phyloP scores from a whole-genome alignment of 2,329 filamentous ascomycete genomes.

The Daldinia eschscholtzii region DNA sequence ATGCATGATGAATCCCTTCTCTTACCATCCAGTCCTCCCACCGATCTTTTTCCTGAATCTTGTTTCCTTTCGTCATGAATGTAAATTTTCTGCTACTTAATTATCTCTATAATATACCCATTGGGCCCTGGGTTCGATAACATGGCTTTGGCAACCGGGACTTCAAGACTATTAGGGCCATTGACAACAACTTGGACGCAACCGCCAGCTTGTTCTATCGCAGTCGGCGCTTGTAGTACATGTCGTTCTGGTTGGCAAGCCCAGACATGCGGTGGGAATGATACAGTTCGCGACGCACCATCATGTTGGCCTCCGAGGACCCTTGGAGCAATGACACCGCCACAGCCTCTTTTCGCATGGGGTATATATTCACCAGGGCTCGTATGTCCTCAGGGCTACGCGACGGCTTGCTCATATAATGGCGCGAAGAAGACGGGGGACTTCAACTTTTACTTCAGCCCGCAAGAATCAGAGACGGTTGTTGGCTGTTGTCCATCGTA shows the following conservation, averaged over 20 bases:
- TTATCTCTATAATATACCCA: neutral
- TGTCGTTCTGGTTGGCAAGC: conserved; percentile 16
- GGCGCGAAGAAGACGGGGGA: conserved; percentile 11
- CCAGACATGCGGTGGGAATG: conserved; percentile 9
- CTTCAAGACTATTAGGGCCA: conserved; percentile 19
- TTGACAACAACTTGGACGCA: conserved; percentile 23
- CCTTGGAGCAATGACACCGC: neutral
- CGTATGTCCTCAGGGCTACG: conserved; percentile 28
- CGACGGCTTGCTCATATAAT: conserved; percentile 28
- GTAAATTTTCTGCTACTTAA: neutral
- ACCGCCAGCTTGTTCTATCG: conserved; percentile 13
- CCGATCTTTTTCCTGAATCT: neutral
- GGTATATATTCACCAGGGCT: conserved; percentile 26
- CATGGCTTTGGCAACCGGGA: neutral
- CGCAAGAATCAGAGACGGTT: conserved; percentile 18
- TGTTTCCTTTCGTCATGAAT: neutral
- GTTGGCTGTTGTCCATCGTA: conserved; percentile 31
- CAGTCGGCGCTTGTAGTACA: conserved; percentile 14
- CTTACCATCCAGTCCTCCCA: neutral
- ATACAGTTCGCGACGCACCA: conserved; percentile 11
- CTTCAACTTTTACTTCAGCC: conserved; percentile 21
- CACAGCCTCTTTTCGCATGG: conserved; percentile 14
- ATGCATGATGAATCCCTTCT: conserved; percentile 1
- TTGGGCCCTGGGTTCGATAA: neutral
- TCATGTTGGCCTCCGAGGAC: conserved; percentile 24